Base-by-base conservation (phyloP, 306 rosid species). In the Inga leiocalycina region DNA sequence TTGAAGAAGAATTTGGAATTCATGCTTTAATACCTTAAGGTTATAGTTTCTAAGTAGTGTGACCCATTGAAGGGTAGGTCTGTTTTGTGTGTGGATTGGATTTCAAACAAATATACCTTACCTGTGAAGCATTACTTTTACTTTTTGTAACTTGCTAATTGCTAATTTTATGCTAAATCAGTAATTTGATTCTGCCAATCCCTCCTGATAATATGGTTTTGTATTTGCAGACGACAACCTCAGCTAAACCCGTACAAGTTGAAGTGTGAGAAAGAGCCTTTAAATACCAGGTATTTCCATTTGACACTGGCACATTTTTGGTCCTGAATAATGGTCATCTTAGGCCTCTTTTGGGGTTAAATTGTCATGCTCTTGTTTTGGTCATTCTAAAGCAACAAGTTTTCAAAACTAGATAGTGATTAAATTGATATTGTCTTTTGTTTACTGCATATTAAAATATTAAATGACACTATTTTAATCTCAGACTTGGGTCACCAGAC, bases 401-500 rank as follows among this genome's bases (percentile, higher is more conserved):
- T 54, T 35, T 68, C 44, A 46, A 32, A 77, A 62, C 52, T 68
- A 30, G 2, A 16, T 57, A 24, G 51, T 27, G 19, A 51, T 56
- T 27, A 49, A 59, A 76, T 82, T 76, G 11, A 30, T 46, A 14
- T 64, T 46, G 19, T 54, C 70, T 75, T 81, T 71, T 75, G 71
- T 76, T 5, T 16, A 10, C 16, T 41, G 52, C 69, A 37, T 6
- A 15, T 34, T 61, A 30, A 9, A 61, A 52, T 64, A 14, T 73
- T 71, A 57, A 80, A 77, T 77, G 69, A 69, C 61, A 51, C 34
- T 81, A 56, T 80, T 88, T 79, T 51, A 84, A 80, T 84, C 73
- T 79, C 92, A 95, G 98, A 86, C 91, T 95, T 83, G 98, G 98
- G 56, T 95, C 98, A 8, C 98, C 98, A 32, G 98, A 95, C 89